Evolutionary conservation across 73 alveolate species (phyloP).

Genomic region (Uronychia setigera): DNA sequence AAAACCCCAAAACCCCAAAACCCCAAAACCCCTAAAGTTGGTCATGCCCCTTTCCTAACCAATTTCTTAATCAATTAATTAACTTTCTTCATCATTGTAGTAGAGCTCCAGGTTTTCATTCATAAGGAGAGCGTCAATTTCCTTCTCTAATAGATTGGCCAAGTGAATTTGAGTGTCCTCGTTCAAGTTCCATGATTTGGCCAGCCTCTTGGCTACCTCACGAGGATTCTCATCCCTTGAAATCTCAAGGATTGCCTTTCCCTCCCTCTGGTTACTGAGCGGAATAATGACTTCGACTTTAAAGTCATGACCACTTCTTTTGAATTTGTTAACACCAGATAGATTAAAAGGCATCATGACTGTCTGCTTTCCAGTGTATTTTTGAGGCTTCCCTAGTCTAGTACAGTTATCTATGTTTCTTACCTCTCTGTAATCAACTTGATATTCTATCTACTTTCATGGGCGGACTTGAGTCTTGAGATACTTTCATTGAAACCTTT

Average conservation of each 20-base stretch:
- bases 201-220: not conserved
- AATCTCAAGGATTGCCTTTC: not conserved
- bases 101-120: too few relatives aligned
- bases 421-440: not conserved
- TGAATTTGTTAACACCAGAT: not conserved
- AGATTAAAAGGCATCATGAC: not conserved
- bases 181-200: not conserved
- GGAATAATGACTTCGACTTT: not conserved
- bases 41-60: too few relatives aligned
- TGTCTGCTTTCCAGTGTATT: not conserved
- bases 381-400: not conserved
- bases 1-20: too few relatives aligned
- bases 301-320: not conserved
- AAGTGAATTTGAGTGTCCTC: not conserved
- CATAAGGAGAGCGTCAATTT: conserved; percentile 9
- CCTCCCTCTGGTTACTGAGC: not conserved
- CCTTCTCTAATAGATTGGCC: conserved; percentile 37
- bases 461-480: not conserved
- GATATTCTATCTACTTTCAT: not conserved
- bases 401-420: not conserved
- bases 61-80: too few relatives aligned
- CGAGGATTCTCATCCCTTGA: not conserved
- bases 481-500: not conserved
- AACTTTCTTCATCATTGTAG: too few relatives aligned
- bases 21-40: too few relatives aligned